These are phyloP conservation scores for Solanum rostratum DNA, from an alignment of 257 asterid genomes.

Conservation along the genomic window DNA sequence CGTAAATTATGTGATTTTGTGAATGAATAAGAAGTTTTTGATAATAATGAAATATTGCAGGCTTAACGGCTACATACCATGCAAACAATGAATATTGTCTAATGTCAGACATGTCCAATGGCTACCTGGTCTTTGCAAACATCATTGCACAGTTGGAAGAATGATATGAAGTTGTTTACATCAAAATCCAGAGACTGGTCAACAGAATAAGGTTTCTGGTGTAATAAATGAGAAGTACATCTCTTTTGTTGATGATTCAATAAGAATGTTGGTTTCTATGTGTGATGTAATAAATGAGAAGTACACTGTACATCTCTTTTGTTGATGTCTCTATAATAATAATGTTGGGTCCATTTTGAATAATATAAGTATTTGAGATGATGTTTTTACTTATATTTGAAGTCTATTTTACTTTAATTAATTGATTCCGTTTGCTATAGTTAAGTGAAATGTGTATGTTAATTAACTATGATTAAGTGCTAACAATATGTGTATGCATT, in stretches of 20 bases:
- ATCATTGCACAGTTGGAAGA: conserved; percentile 73
- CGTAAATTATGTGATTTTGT: background rate
- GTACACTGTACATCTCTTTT: background rate
- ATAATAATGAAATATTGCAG: conserved; percentile 27
- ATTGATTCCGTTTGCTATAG: too few species aligned
- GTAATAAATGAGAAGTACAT: background rate
- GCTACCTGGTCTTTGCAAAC: conserved; percentile 64
- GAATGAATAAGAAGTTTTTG: background rate
- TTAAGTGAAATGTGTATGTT: too few species aligned
- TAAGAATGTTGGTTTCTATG: background rate
- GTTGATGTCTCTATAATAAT: background rate
- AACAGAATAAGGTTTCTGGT: background rate
- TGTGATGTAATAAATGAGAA: background rate
- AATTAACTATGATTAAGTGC: too few species aligned
- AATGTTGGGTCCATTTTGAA: background rate
- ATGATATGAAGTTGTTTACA: conserved; percentile 3
- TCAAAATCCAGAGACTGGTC: background rate
- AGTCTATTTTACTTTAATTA: background rate
- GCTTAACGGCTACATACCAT: conserved; percentile 92
- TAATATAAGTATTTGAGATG: background rate
- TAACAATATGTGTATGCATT: too few species aligned
- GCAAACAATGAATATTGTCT: conserved; percentile 93
- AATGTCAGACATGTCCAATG: conserved; percentile 81
- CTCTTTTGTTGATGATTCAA: background rate
- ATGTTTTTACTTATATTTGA: background rate